Conservation (phyloP, 176 grass and related monocot species). For the Avena eriantha region DNA sequence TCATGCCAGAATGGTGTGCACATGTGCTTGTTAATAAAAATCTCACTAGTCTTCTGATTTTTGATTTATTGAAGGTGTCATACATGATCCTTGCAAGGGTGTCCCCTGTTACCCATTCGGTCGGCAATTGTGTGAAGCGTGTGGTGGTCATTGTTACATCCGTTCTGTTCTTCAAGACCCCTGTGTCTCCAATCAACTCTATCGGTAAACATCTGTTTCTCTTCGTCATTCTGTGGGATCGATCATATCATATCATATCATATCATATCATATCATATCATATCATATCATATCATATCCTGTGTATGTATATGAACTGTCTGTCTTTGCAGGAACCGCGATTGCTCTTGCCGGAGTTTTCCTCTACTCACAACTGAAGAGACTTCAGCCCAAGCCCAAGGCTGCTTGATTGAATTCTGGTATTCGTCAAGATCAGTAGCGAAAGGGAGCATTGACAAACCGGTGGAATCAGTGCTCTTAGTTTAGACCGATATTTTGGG, state of each 20-base stretch:
- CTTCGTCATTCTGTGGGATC: not conserved
- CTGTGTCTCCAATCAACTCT: constrained; percentile 90
- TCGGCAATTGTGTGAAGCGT: constrained; percentile 94
- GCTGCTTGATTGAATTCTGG: constrained; percentile 45
- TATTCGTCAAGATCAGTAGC: not conserved
- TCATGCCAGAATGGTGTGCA: not conserved
- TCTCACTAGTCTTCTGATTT: constrained; percentile 11
- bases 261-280: not conserved
- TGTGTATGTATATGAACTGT: not conserved
- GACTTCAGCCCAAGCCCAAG: constrained; percentile 91
- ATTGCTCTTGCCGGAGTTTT: constrained; percentile 93
- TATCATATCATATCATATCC: not conserved
- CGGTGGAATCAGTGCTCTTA: not conserved
- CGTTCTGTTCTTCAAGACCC: constrained; percentile 92
- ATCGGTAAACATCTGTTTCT: constrained; percentile 52
- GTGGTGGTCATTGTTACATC: constrained; percentile 95
- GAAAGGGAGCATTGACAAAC: not conserved
- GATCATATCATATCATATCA: not conserved
- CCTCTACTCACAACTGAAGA: constrained; percentile 92
- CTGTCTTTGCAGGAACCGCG: constrained; percentile 63
- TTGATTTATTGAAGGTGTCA: constrained; percentile 66
- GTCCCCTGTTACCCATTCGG: constrained; percentile 92
- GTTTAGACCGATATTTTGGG: constrained; percentile 18
- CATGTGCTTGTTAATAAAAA: not conserved
- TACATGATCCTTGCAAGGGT: constrained; percentile 94